Conservation (phyloP, 139 green algal genomes). For the Chlamydomonas eustigma region DNA sequence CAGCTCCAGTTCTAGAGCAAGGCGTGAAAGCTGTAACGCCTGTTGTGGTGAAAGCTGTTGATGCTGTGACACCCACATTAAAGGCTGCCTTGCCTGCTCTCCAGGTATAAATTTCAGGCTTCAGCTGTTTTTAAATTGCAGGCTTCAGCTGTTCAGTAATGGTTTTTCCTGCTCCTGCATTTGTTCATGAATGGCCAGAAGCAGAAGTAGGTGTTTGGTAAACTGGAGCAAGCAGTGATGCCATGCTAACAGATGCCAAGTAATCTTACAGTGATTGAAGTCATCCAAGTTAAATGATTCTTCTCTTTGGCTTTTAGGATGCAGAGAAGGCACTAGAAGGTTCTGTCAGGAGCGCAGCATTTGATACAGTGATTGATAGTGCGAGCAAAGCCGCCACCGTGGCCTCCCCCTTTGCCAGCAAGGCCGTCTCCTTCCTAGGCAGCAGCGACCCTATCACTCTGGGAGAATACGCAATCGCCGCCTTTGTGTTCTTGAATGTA, state of each 20-base stretch:
- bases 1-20: slow-evolving; percentile 57
- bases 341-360: slow-evolving; percentile 28
- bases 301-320: background rate
- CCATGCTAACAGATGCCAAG: background rate
- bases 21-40: slow-evolving; percentile 40
- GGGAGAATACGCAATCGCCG: slow-evolving; percentile 52
- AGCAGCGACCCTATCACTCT: slow-evolving; percentile 53
- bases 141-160: background rate
- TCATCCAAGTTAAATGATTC: background rate
- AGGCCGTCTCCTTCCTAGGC: slow-evolving; percentile 43
- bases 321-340: background rate
- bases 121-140: background rate
- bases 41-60: slow-evolving; percentile 36
- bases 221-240: background rate
- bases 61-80: slow-evolving; percentile 45
- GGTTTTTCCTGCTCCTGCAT: background rate
- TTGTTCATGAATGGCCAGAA: too few relatives aligned
- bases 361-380: slow-evolving; percentile 27
- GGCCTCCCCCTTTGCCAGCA: slow-evolving; percentile 49
- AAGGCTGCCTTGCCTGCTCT: background rate
- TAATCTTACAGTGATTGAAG: background rate
- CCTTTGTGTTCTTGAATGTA: slow-evolving; percentile 22
- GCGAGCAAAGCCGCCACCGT: slow-evolving; percentile 34
- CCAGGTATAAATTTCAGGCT: background rate
- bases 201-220: background rate